Percentiles rank a stretch among this genome's conserved stretches.
phyloP scores from a whole-genome alignment of 2,329 filamentous ascomycete genomes.

The Exophiala bonariae region DNA sequence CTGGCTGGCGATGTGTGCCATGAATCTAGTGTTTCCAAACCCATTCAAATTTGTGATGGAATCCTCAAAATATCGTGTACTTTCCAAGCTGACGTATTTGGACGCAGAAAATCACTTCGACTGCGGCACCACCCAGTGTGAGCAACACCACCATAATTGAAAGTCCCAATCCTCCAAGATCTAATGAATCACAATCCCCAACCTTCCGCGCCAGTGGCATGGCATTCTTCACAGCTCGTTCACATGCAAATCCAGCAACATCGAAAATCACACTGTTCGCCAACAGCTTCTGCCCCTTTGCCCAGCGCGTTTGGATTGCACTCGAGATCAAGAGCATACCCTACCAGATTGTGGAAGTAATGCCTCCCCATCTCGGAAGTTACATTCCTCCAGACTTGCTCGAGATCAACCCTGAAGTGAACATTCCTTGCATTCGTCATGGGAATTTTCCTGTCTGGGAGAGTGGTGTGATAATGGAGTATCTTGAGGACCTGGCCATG shows the following conservation, averaged over 20 bases:
- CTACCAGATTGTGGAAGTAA: conserved; percentile 82
- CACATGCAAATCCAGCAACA: conserved; percentile 67
- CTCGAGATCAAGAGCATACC: conserved; percentile 74
- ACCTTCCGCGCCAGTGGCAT: conserved; percentile 49
- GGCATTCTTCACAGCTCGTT: conserved; percentile 68
- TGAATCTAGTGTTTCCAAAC: no score
- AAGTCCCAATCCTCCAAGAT: conserved; percentile 5
- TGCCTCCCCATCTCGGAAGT: conserved; percentile 53
- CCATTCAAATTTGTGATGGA: no score
- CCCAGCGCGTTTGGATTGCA: conserved; percentile 86
- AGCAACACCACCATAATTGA: neutral
- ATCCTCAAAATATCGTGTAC: no score
- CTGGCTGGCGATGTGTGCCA: no score
- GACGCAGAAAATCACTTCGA: no score
- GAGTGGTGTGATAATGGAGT: conserved; percentile 81
- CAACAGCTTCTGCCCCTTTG: conserved; percentile 83
- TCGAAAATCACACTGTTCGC: conserved; percentile 70
- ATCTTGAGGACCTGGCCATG: conserved; percentile 72
- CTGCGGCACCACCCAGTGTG: conserved; percentile 14
- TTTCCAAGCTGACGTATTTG: no score
- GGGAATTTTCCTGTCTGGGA: conserved; percentile 82
- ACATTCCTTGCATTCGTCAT: conserved; percentile 75
- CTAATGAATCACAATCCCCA: conserved; percentile 12
- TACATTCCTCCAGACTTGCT: conserved; percentile 72
- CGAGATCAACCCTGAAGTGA: conserved; percentile 72